Base-by-base conservation (phyloP, 306 rosid species). In the Ceratonia siliqua region DNA sequence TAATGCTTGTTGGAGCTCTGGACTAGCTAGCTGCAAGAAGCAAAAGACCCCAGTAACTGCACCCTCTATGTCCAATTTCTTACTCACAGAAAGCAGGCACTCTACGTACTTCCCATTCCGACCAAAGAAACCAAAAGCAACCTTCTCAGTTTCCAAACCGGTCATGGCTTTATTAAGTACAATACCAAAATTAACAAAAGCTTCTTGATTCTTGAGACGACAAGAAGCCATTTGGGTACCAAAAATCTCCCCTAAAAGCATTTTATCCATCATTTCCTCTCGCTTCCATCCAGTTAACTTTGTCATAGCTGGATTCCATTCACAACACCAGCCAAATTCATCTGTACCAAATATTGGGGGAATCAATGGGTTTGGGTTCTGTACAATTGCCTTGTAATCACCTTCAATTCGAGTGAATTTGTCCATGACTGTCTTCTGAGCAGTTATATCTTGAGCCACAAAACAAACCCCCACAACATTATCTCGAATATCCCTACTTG, bases 301-400 rank as follows among this genome's bases (percentile, higher is more conserved):
- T 6, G 83, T 79, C 97, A 94, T 94, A 20, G 99, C 99, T 46
- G 89, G 84, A 76, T 94, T 94, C 99, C 99, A 92, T 79, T 94
- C 99, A 45, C 92, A 90, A 74, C 99, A 94, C 99, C 99, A 94
- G 76, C 99, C 97, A 77, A 94, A 94, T 87, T 89, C 95, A 83
- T 94, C 99, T 28, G 87, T 39, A 39, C 97, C 99, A 68, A 94
- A 94, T 72, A 94, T 94, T 62, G 99, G 99, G 25, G 99, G 99
- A 56, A 94, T 94, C 79, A 94, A 69, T 14, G 97, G 97, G 62
- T 80, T 94, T 2, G 87, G 97, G 69, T 92, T 94, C 77, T 89
- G 97, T 36, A 94, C 96, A 81, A 94, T 94, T 32, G 99, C 97
- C 78, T 87, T 92, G 91, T 94, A 94, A 86, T 94, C 99, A 43